Base-by-base conservation (phyloP, 2,329 filamentous ascomycete species). In the Neofusicoccum sp. region DNA sequence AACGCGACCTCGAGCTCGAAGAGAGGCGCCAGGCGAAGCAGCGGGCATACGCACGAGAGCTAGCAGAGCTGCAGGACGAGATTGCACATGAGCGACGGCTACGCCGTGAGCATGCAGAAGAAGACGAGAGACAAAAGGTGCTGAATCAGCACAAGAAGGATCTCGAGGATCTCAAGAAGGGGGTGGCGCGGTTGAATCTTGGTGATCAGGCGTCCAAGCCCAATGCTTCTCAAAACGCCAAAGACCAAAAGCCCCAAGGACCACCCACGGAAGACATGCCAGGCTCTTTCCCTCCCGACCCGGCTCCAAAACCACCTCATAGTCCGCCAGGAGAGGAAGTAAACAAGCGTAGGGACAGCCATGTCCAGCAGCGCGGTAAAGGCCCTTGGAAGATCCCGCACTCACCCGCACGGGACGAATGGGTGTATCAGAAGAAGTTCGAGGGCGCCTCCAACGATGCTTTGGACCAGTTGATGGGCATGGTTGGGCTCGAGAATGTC, bases 401-500 rank as follows among this genome's bases (percentile, higher is more conserved):
- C 63, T 71, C 71, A 43, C 65, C 69, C 34, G 80, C 85, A 0
- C 73, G 74, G 0, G 74, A 77, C 1, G 86, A 91, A 16, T 92
- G 89, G 90, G 75, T 87, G 12, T 70, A 77, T 1, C 80, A 87
- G 67, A 92, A 92, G 69, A 54, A 75, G 1, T 70, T 73, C 0
- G 82, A 87, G 36, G 78, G 79, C 1, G 81, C 82, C 0, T 67
- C 69, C 1, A 90, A 85, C 65, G 68, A 73, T 0, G 78, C 83
- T 0, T 68, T 93, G 0, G 89, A 93, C 64, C 70, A 78, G 0
- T 69, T 93, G 7, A 92, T 93, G 86, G 74, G 71, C 0, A 87
- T 93, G 85, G 86, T 89, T 47, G 90, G 90, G 0, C 78, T 93
- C 0, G 89, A 92, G 67, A 76, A 82, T 0, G 87, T 93, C 44